Evolutionary conservation across 352 stramenopile species (phyloP), one percentile per base, ranked within the genome.

Genomic region (Globisporangium abappressorium): DNA sequence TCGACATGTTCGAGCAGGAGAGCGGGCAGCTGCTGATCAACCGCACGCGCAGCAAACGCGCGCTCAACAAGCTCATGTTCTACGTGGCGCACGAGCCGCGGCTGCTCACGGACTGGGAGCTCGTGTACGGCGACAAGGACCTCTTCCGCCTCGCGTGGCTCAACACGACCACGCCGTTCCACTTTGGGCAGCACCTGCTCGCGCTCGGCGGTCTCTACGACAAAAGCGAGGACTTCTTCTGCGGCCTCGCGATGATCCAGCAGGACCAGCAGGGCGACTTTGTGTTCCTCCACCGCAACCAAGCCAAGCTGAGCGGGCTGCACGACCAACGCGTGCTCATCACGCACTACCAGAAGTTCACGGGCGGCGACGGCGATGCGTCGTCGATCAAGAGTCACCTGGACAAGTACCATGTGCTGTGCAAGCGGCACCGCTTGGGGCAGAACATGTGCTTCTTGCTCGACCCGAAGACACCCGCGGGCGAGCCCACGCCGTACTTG

Each of bases 271-370:
- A 30, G n/a, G 64, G 64, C 6, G 64, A 69, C 7, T 64, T 69
- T 36, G 54, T 69, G 9, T 69, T 69, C 3, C 41, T 64, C 14
- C 64, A 69, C 46, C 64, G 64, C 26, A 69, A 69, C 28, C 38
- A 57, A 24, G 46, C 49, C 38, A 69, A 69, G 30, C 55, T 69
- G 3, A 69, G 33, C 55, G 64, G 64, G 4, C 70, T 75, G 8
- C 68, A 67, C 3, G 74, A 90, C 58, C 76, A 92, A 53, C 81
- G 79, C 33, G 70, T 80, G 24, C 57, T 85, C 8, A 75, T 91
- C 22, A 89, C 78, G 22, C 79, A 93, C 56, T 51, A 90, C 20
- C 83, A 93, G 53, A 91, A 85, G 72, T 93, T 93, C 62, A 90
- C 71, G 0, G 85, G 80, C 22, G 80, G 81, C 30, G 77, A 87